A percentile compares a stretch with the other conserved stretches of the same genome.
phyloP scores from a whole-genome alignment of 352 stramenopile species.

The Globisporangium middletonii region DNA sequence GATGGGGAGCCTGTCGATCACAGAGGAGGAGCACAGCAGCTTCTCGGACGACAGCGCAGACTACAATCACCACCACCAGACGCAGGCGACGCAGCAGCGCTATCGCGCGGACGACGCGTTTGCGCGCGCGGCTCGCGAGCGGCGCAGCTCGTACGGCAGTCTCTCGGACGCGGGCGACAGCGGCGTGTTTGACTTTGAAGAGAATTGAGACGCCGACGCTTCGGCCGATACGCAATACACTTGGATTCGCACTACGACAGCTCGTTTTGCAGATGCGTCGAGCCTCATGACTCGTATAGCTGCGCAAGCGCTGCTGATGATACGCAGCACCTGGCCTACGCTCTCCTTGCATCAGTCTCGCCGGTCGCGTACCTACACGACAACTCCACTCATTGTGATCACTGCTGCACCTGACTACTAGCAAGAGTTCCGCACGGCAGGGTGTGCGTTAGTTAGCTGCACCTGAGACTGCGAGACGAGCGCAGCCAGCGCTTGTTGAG shows the following conservation, averaged over 20 bases:
- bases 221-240: not conserved
- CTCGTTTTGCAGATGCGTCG: too few species aligned
- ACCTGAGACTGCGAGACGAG: too few species aligned
- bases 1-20: constrained; percentile 11
- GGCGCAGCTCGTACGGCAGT: constrained; percentile 46
- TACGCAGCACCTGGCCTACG: too few species aligned
- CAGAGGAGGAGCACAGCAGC: constrained; percentile 9
- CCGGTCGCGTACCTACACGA: too few species aligned
- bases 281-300: not conserved
- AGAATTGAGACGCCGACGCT: constrained; percentile 25
- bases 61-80: constrained; percentile 1
- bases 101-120: constrained; percentile 15
- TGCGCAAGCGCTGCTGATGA: too few species aligned
- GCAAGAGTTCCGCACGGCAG: too few species aligned
- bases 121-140: constrained; percentile 23
- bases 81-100: constrained; percentile 9
- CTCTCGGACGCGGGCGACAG: constrained; percentile 41
- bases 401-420: too few species aligned
- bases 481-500: too few species aligned
- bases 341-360: too few species aligned
- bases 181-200: constrained; percentile 75
- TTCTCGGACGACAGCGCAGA: constrained; percentile 16
- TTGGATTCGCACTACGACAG: too few species aligned
- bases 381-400: too few species aligned
- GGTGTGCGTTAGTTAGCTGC: too few species aligned